A percentile compares a stretch with the other conserved stretches of the same genome.
Conservation (phyloP, 106 monocot species). For the Dioscorea dumetorum region DNA sequence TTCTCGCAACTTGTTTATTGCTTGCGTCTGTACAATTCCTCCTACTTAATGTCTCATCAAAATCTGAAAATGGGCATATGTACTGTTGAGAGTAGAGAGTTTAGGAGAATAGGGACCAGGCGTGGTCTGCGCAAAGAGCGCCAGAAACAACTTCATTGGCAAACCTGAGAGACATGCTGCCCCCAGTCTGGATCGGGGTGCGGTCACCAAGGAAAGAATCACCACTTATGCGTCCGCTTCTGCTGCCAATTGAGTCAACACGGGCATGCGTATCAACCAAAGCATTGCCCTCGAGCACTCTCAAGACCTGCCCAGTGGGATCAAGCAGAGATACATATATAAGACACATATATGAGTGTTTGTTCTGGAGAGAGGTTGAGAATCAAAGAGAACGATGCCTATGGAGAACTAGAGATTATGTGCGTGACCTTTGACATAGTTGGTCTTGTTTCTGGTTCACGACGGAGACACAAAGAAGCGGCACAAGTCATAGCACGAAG, state of each 20-base stretch:
- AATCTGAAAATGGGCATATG: too few relatives aligned
- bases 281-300: constrained; percentile 26
- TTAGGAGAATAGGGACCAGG: background rate
- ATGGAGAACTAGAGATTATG: too few relatives aligned
- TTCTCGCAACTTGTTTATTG: too few relatives aligned
- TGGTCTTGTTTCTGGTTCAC: constrained; percentile 28
- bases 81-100: too few relatives aligned
- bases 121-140: background rate
- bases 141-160: background rate
- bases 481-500: constrained; percentile 22
- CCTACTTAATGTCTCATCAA: too few relatives aligned
- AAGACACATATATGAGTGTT: too few relatives aligned
- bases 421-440: constrained; percentile 39
- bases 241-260: background rate
- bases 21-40: too few relatives aligned
- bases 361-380: background rate
- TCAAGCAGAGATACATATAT: background rate
- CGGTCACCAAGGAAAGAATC: background rate
- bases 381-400: too few relatives aligned
- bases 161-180: constrained; percentile 20
- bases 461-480: constrained; percentile 34
- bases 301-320: constrained; percentile 9
- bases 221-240: background rate
- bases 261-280: background rate
- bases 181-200: constrained; percentile 1